Conservation (phyloP, 371 early-diverging fungal species). For the Actinomucor elegans region DNA sequence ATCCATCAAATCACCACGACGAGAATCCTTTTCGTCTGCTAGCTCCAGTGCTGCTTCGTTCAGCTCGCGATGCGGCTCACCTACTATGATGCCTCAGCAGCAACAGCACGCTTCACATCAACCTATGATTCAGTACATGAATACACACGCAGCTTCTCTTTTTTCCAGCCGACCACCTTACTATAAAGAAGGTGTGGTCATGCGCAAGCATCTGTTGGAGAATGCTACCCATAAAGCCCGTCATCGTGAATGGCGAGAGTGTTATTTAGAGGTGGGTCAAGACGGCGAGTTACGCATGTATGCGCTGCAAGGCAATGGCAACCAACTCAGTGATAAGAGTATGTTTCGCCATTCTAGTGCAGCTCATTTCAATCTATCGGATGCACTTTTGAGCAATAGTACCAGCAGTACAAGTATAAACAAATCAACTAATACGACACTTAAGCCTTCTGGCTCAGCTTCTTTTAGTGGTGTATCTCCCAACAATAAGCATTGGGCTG, state of each 20-base stretch:
- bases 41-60: constrained; percentile 17
- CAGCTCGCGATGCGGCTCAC: constrained; percentile 13
- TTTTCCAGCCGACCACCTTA: constrained; percentile 42
- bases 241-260: constrained; percentile 84
- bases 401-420: not conserved
- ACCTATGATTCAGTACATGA: constrained; percentile 23
- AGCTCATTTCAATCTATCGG: constrained; percentile 2
- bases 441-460: not conserved
- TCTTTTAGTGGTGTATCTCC: constrained; percentile 1
- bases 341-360: constrained; percentile 19
- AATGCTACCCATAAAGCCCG: constrained; percentile 73
- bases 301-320: constrained; percentile 54
- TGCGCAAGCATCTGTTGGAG: constrained; percentile 84
- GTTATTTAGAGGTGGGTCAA: constrained; percentile 67
- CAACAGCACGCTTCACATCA: not conserved
- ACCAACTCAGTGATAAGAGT: constrained; percentile 12
- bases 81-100: constrained; percentile 3
- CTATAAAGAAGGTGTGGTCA: constrained; percentile 74
- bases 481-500: constrained; percentile 7
- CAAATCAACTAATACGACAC: not conserved
- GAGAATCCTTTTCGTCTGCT: constrained; percentile 26
- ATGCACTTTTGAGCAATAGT: not conserved
- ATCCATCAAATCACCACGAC: constrained; percentile 16
- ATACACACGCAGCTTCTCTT: constrained; percentile 20
- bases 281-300: constrained; percentile 82